Evolutionary conservation across 202 grass and related monocot species (phyloP).

Genomic region (Brachypodium distachyon): DNA sequence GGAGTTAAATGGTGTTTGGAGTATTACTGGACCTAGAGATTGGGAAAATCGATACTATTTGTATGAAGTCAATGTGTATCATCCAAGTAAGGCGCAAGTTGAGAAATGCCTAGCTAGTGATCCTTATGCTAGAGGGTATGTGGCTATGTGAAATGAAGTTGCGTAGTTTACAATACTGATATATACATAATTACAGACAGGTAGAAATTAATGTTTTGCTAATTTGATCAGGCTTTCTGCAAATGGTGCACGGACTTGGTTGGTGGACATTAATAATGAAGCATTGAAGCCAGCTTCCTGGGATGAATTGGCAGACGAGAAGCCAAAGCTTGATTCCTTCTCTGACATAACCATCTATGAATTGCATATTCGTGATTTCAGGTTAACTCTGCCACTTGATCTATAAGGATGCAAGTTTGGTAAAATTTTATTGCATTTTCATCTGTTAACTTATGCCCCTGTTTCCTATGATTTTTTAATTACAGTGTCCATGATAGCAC

Average conservation of each 20-base stretch:
- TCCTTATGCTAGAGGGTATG: conserved; percentile 87
- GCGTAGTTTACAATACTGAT: conserved; percentile 1
- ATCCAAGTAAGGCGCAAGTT: conserved; percentile 51
- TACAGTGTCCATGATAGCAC: conserved; percentile 53
- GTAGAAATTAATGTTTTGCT: not conserved
- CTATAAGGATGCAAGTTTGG: not conserved
- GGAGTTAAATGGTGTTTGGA: conserved; percentile 76
- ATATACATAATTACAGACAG: not conserved
- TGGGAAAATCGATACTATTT: conserved; percentile 84
- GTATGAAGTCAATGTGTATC: conserved; percentile 78
- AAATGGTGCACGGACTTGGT: conserved; percentile 61
- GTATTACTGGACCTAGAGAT: conserved; percentile 50
- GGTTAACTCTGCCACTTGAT: conserved; percentile 27
- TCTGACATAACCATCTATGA: conserved; percentile 95
- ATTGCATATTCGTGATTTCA: conserved; percentile 96
- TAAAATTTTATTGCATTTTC: not conserved
- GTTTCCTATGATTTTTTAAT: conserved; percentile 15
- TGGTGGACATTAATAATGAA: conserved; percentile 63
- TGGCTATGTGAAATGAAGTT: conserved; percentile 25
- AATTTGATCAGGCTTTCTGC: conserved; percentile 59
- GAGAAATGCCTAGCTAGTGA: conserved; percentile 55
- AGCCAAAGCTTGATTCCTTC: conserved; percentile 70
- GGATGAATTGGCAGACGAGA: conserved; percentile 69
- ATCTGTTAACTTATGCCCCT: not conserved
- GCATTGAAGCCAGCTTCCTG: conserved; percentile 62